These are phyloP conservation scores for Neurospora cerealis DNA, from an alignment of 495 filamentous ascomycete genomes.

Conservation along the genomic window DNA sequence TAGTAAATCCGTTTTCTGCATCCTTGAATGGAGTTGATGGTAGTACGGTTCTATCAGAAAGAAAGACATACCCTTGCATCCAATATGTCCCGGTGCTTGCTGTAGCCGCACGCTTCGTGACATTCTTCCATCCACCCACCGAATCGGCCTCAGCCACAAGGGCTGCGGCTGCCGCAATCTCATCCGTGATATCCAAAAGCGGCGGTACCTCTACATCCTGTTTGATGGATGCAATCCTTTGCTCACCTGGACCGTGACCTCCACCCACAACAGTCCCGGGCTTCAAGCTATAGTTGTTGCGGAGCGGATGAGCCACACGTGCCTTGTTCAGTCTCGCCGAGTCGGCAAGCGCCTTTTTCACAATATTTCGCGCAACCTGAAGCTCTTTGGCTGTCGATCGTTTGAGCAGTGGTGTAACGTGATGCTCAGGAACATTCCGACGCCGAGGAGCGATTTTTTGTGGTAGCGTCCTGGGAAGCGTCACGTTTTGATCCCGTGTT, in stretches of 20 bases:
- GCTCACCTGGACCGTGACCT: neutral
- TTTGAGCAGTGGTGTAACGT: neutral
- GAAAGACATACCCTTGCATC: neutral
- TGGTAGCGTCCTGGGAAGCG: neutral
- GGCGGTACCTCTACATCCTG: constrained; percentile 2
- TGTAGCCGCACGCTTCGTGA: neutral
- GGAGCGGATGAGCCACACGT: neutral
- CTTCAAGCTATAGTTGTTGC: neutral
- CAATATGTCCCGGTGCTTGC: neutral
- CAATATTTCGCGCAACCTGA: neutral
- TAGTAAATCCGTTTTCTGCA: too few relatives aligned
- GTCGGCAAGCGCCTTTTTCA: neutral
- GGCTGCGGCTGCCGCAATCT: constrained; percentile 20
- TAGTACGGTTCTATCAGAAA: too few relatives aligned
- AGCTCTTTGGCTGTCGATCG: neutral
- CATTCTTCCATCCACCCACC: neutral
- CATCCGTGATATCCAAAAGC: constrained; percentile 18
- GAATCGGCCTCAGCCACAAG: constrained; percentile 21
- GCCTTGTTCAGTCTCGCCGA: neutral
- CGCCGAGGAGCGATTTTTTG: neutral
- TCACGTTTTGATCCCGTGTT: neutral
- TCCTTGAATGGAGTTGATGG: too few relatives aligned
- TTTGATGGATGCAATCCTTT: neutral
- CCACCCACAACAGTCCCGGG: neutral
- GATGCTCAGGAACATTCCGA: neutral